Conservation (phyloP, 1,139 yeast genomes). For the Suhomyces terraborum region DNA sequence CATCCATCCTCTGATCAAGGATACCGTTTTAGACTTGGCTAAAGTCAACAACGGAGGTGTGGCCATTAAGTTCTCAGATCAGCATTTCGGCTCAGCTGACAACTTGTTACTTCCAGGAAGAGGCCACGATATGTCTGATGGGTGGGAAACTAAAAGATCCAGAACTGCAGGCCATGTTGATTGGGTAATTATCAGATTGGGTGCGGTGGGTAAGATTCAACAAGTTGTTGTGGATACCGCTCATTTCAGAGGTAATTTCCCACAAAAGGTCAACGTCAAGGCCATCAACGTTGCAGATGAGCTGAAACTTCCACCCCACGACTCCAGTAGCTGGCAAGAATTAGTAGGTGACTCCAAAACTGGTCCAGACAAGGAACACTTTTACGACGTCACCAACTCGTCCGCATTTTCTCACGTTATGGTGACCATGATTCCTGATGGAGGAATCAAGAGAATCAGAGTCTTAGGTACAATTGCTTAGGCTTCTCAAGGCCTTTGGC, state of each 20-base stretch:
- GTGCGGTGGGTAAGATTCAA: conserved; percentile 58
- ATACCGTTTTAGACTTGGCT: conserved; percentile 68
- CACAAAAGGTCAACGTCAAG: conserved; percentile 70
- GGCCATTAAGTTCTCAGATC: conserved; percentile 79
- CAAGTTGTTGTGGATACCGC: conserved; percentile 84
- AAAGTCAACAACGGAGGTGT: conserved; percentile 87
- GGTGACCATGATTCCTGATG: conserved; percentile 88
- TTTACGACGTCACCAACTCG: conserved; percentile 39
- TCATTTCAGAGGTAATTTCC: conserved; percentile 90
- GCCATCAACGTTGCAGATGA: conserved; percentile 48
- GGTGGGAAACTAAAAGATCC: conserved; percentile 97
- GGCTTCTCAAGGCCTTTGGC: too few species aligned
- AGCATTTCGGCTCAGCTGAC: conserved; percentile 90
- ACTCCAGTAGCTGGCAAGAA: conserved; percentile 53
- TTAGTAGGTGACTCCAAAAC: conserved; percentile 74
- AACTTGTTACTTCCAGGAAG: conserved; percentile 89
- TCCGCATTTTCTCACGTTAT: conserved; percentile 62
- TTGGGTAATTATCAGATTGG: conserved; percentile 84
- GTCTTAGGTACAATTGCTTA: conserved; percentile 64
- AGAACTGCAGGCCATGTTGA: conserved; percentile 81
- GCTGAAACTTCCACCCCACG: conserved; percentile 38
- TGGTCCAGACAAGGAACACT: conserved; percentile 78
- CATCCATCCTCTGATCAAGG: conserved; percentile 50
- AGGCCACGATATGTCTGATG: conserved; percentile 95
- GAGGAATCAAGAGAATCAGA: conserved; percentile 89